phyloP scores from a whole-genome alignment of 257 asterid genomes.

The Plantago elongata region DNA sequence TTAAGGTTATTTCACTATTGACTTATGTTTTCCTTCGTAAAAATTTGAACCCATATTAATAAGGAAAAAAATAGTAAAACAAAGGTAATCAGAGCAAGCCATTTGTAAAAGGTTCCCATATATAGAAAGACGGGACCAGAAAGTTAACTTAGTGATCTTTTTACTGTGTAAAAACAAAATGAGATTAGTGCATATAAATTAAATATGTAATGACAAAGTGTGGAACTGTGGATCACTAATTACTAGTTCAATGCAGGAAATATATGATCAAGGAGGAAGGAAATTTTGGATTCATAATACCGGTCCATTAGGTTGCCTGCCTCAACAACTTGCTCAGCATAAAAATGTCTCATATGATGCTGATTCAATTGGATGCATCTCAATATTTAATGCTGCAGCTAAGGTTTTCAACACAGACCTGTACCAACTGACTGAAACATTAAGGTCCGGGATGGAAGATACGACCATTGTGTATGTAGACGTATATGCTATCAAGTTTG shows the following conservation, averaged over 20 bases:
- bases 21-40: not conserved
- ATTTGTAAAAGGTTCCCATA: not conserved
- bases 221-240: conserved; percentile 4
- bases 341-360: conserved; percentile 32
- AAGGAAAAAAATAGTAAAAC: not conserved
- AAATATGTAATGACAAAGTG: no score
- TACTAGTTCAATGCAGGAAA: conserved; percentile 35
- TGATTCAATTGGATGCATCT: conserved; percentile 69
- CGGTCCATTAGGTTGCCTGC: conserved; percentile 92
- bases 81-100: not conserved
- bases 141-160: not conserved
- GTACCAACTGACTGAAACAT: conserved; percentile 33
- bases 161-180: not conserved
- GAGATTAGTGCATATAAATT: not conserved
- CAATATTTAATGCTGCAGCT: conserved; percentile 58
- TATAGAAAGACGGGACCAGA: not conserved
- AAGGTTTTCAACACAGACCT: conserved; percentile 62
- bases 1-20: conserved; percentile 36
- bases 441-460: conserved; percentile 56
- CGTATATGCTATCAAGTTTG: conserved; percentile 66
- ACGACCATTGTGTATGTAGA: conserved; percentile 74
- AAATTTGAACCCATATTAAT: not conserved
- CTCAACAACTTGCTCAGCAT: conserved; percentile 51
- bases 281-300: conserved; percentile 89
- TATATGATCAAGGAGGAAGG: conserved; percentile 68